Evolutionary conservation across 768 basidiomycete genomes (phyloP), one percentile per base, ranked within the genome.

Genomic region (Plicaturopsis crispa): DNA sequence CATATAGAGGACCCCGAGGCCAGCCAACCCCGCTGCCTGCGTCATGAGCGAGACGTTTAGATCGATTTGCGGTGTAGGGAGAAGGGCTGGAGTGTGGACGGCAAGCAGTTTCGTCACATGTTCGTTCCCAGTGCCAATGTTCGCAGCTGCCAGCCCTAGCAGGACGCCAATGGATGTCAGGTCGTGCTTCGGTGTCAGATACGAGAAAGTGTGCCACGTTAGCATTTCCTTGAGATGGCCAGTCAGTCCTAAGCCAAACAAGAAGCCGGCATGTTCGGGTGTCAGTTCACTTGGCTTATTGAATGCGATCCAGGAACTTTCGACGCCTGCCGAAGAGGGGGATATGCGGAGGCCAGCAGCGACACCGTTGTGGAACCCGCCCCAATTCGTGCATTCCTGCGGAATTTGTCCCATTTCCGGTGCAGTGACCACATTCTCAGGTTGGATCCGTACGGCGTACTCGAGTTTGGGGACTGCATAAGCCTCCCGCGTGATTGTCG

Each of bases 331-430:
- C 6, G 82, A 74, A n/a, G 75, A 71, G 0, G 86, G 78, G 0
- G 84, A 79, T 35, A 97, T 78, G 5, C 88, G 80, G 31, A 99
- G 59, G 3, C 84, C 96, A 4, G 90, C 87, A 6, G 91, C 90
- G 0, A 96, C 94, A 7, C 96, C 96, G 46, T 94, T 92, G 60
- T 98, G 92, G 60, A 99, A 99, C 43, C 93, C 87, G n/a, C 88
- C 91, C 96, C 94, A 99, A 36, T 70, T 74, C 4, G 76, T 60
- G 21, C 80, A 81, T 31, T 97, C 93, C 1, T 61, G 48, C 0
- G 73, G 67, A 42, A 91, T 73, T 55, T 88, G 85, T 14, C 80
- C 80, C n/a, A 67, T 53, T 41, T 89, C 87, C 1, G 81, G 78
- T 12, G 71, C 56, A 22, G 81, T 70, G 6, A 69, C 65, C 24